phyloP scores from a whole-genome alignment of 768 basidiomycete genomes.

The Tubosaeta sp. region DNA sequence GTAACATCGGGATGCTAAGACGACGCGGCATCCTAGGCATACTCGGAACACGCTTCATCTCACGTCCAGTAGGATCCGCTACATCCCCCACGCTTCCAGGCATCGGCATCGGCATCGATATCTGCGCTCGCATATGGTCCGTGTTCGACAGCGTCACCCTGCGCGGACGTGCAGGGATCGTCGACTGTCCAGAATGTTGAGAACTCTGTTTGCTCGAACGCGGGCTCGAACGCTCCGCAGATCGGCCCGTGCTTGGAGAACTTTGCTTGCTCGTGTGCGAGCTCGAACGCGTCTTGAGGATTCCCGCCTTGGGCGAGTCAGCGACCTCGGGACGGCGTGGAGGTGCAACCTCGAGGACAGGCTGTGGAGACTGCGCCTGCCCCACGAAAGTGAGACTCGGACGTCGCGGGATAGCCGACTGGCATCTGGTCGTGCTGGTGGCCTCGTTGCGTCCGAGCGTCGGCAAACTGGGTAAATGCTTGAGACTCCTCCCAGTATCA shows the following conservation, averaged over 20 bases:
- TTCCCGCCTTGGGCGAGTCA: conserved; percentile 9
- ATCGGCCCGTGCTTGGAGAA: neutral
- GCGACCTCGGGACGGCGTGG: conserved; percentile 5
- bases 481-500: conserved; percentile 12
- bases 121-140: neutral
- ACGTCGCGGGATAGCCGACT: conserved; percentile 6
- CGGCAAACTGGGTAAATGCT: conserved; percentile 25
- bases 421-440: neutral
- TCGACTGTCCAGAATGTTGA: neutral
- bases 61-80: neutral
- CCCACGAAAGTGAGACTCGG: conserved; percentile 12
- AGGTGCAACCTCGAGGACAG: neutral
- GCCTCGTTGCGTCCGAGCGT: conserved; percentile 9
- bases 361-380: neutral
- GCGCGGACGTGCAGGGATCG: conserved; percentile 9
- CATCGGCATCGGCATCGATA: neutral
- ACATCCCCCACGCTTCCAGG: neutral
- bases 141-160: conserved; percentile 21
- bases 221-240: neutral
- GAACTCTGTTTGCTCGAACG: conserved; percentile 4
- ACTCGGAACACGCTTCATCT: conserved; percentile 16
- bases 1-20: conserved; percentile 27
- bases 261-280: conserved; percentile 4
- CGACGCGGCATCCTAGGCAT: conserved; percentile 24
- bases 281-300: conserved; percentile 14